Base-by-base conservation (phyloP, 176 grass and related monocot genomes). In the Musa schizocarpa region DNA sequence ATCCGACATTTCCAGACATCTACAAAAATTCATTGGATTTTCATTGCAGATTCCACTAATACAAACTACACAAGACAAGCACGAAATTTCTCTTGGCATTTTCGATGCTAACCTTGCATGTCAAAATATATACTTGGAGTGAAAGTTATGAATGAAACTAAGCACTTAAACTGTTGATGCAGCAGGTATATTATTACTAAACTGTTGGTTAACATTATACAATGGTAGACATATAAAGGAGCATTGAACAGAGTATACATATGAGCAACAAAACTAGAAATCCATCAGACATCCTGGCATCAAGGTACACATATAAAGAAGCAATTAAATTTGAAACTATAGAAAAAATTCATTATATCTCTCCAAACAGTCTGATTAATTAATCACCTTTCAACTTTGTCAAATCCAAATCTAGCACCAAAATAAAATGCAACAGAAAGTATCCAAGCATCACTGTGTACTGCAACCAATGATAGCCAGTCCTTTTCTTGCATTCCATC, bases 401-500 rank as follows among this genome's bases (percentile, higher is more conserved):
- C 90, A 58, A 97, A 97, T 48, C 90, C 90, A 78, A 93, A 97
- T 74, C 94, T 89, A 83, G 94, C 85, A 65, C 94, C 88, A 65
- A 97, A 97, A 85, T 90, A 97, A 87, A 90, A 97, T 80, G 94
- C 87, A 90, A 97, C 88, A 79, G 94, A 93, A 58, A 93, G 75
- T 75, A 97, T 82, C 94, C 94, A 89, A 54, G 90, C 87, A 20
- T 97, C 93, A 68, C 90, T 87, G 79, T 97, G 93, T 43, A 92
- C 94, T 52, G 94, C 94, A 62, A 97, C 94, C 87, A 97, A 88
- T 17, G 89, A 88, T 49, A 97, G 58, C 94, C 94, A 97, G 79
- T 97, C 90, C 74, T 97, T 97, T 79, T 97, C 94, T 82, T 90
- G 90, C 88, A 97, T 97, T 77, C 94, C 94, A 69, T 97, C 88